Evolutionary conservation across 2,329 filamentous ascomycete genomes (phyloP), one percentile per base, ranked within the genome.

Genomic region (Colletotrichum viniferum): DNA sequence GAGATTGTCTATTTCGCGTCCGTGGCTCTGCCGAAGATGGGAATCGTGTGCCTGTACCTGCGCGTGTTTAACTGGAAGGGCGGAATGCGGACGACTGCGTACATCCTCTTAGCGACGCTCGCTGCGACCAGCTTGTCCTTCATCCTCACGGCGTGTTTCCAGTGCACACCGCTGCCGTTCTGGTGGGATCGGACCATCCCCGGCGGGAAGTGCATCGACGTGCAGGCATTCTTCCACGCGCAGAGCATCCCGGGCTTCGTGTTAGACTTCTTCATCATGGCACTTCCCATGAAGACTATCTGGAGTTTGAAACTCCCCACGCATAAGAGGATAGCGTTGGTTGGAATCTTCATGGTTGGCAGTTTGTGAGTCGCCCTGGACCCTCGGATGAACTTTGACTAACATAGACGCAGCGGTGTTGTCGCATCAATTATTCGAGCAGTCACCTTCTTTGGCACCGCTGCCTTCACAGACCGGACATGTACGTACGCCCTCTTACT

Each of bases 91-190:
- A 61, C 10, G 21, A 58, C 36, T 1, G 78, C 80, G 3, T 76
- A 74, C 55, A 26, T 69, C n/a, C 36, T 81, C 32, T 74, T 82
- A 43, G 76, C 43, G 6, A 48, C 77, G 21, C 72, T 80, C 6
- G 77, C 68, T 16, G 75, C 77, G 9, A 81, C 78, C 2, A 77
- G 77, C 38, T n/a, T 80, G 18, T 74, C 78, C 14, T 77, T 82
- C 43, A 69, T 71, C 61, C 26, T 71, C 71, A 76, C 71, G 34
- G 73, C 73, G 4, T 76, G 73, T 4, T 84, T 88, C 65, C 85
- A 87, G 70, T 87, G 86, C 74, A 80, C 77, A 14, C 85, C 85
- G 2, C 76, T 86, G 24, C 78, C 78, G 10, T 80, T 80, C 62
- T 81, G 81, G 72, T 87, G 84, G 81, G 77, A 84, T 10, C 66